These are phyloP conservation scores for Globisporangium iwayamae DNA, from an alignment of 352 stramenopile genomes.

Conservation along the genomic window DNA sequence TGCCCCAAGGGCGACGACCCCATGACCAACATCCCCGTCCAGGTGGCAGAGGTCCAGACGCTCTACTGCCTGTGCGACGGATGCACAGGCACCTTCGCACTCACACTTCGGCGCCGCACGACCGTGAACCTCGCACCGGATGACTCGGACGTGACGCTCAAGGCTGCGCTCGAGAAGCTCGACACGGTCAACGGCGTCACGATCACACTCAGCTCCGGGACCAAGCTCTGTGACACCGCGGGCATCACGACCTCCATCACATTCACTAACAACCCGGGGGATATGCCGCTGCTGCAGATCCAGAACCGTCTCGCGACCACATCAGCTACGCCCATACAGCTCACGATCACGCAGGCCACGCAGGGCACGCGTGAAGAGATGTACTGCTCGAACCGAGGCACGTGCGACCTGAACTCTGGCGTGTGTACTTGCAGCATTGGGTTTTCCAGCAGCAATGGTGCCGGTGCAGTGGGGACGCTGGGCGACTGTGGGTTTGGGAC, in stretches of 20 bases:
- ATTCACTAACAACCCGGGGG: conserved; percentile 68
- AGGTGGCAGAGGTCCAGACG: conserved; percentile 40
- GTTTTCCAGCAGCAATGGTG: conserved; percentile 61
- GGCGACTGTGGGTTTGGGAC: conserved; percentile 49
- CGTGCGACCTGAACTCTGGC: conserved; percentile 54
- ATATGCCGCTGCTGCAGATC: conserved; percentile 49
- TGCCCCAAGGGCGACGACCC: conserved; percentile 67
- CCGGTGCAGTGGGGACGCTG: conserved; percentile 25
- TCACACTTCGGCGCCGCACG: conserved; percentile 61
- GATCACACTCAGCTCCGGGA: conserved; percentile 18
- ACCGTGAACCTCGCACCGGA: conserved; percentile 47
- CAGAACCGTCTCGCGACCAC: conserved; percentile 36
- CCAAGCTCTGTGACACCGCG: conserved; percentile 32
- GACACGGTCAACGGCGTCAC: conserved; percentile 52
- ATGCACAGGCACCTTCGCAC: conserved; percentile 51
- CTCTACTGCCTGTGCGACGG: conserved; percentile 50
- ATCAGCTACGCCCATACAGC: neutral
- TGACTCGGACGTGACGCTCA: conserved; percentile 30
- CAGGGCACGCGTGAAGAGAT: conserved; percentile 47
- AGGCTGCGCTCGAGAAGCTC: conserved; percentile 52
- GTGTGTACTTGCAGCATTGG: conserved; percentile 65
- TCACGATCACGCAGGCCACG: conserved; percentile 18
- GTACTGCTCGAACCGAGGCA: conserved; percentile 85
- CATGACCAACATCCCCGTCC: conserved; percentile 28
- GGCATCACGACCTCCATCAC: conserved; percentile 50